Evolutionary conservation across 2,329 filamentous ascomycete species (phyloP).

Genomic region (Neofusicoccum umdonicola): DNA sequence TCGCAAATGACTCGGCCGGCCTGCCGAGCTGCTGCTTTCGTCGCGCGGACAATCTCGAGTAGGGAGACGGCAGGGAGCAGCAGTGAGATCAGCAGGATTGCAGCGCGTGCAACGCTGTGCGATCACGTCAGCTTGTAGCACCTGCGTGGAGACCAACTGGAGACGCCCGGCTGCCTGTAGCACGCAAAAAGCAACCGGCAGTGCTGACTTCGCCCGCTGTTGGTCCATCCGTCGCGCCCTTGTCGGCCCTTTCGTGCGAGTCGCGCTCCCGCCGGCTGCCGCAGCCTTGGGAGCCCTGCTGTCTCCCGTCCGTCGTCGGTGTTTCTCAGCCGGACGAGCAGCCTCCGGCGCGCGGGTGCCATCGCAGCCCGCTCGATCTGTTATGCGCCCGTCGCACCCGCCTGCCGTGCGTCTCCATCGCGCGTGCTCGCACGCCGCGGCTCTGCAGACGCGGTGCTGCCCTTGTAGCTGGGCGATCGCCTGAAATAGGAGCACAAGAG

Average conservation of each 20-base stretch:
- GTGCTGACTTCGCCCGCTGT: background rate
- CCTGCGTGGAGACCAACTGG: background rate
- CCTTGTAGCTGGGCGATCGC: background rate
- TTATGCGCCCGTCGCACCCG: background rate
- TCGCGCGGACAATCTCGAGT: background rate
- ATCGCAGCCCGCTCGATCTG: background rate
- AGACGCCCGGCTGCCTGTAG: background rate
- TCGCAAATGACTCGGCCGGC: conserved; percentile 13
- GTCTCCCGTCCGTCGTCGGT: background rate
- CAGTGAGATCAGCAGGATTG: conserved; percentile 6
- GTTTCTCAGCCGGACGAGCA: background rate
- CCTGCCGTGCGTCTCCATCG: background rate
- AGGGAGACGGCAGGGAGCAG: conserved; percentile 11
- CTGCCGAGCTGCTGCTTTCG: conserved; percentile 12
- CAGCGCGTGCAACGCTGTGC: background rate
- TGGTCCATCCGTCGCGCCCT: background rate
- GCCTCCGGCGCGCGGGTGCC: background rate
- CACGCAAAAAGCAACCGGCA: conserved; percentile 2
- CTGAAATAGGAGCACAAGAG: background rate
- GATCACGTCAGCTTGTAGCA: conserved; percentile 8
- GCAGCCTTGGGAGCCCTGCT: background rate
- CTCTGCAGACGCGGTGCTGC: background rate
- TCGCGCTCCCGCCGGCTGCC: too few relatives aligned
- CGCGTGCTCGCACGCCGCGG: background rate
- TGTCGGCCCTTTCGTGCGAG: background rate